Evolutionary conservation across 352 stramenopile species (phyloP), one percentile per base, ranked within the genome.

Genomic region (Elongisporangium prolatum): DNA sequence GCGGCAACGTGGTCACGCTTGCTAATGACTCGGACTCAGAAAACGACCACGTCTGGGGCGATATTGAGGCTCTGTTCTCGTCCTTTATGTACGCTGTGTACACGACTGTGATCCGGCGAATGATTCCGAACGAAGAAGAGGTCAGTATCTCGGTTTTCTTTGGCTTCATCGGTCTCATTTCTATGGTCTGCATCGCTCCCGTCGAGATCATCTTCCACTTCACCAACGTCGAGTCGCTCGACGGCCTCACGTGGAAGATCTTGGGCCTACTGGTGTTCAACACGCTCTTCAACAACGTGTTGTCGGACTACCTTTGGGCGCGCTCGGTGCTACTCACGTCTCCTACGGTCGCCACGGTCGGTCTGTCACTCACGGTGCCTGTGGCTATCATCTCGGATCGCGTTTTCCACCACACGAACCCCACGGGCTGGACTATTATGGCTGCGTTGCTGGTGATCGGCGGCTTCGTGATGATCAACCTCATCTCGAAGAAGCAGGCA

Each of bases 271-370:
- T 98, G 22, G 71, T 86, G 20, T 61, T 93, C 37, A 97, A 98
- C 59, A 92, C 92, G 14, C 68, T 98, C 16, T 86, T 98, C 48
- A 91, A 99, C 75, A 98, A 98, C 72, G 94, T 98, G 18, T 66
- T 98, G 8, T 91, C 88, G 17, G 95, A 98, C 71, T 98, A 98
- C 65, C 77, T 99, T 21, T 99, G 95, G 95, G 96, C 96, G 1
- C 74, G 91, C 28, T 77, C 96, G 2, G 93, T 99, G 34, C 71
- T 99, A 38, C 88, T 98, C 59, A 99, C 96, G 40, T 97, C 87
- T 18, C 93, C 97, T 10, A 99, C 97, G 13, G 92, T 98, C n/a
- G 96, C 96, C 25, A 98, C 95, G 10, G 93, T 99, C 47, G 95
- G 94, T 21, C 85, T 99, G 49, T 97, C 91, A 47, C 86, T 99